Base-by-base conservation (phyloP, 805 yeast genomes). In the Starmerella kuoi region DNA sequence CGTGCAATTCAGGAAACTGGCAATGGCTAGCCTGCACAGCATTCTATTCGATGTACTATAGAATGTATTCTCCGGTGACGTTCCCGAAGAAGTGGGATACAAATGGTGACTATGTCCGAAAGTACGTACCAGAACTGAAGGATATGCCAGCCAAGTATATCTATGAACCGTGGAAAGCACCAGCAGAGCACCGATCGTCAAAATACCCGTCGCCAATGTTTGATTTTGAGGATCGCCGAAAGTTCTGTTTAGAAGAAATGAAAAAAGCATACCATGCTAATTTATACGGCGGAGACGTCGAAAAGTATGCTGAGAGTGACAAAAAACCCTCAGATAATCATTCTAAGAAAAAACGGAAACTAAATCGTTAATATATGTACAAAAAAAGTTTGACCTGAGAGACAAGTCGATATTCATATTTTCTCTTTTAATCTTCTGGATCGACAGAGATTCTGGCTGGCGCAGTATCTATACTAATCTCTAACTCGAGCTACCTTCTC, bases 401-500 rank as follows among this genome's bases (percentile, higher is more conserved):
- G n/a, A n/a, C n/a, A n/a, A n/a, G n/a, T n/a, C n/a, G n/a, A n/a
- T n/a, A n/a, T n/a, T n/a, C n/a, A n/a, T n/a, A n/a, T n/a, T n/a
- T n/a, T n/a, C n/a, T n/a, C n/a, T n/a, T n/a, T n/a, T n/a, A n/a
- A n/a, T n/a, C n/a, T n/a, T n/a, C n/a, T n/a, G n/a, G n/a, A n/a
- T n/a, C n/a, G n/a, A n/a, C n/a, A n/a, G n/a, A n/a, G n/a, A n/a
- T n/a, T n/a, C n/a, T n/a, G n/a, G n/a, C n/a, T n/a, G n/a, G n/a
- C n/a, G n/a, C n/a, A n/a, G n/a, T n/a, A n/a, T n/a, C n/a, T n/a
- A n/a, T n/a, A n/a, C n/a, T n/a, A n/a, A n/a, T n/a, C n/a, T n/a
- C n/a, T n/a, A n/a, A n/a, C n/a, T n/a, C n/a, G n/a, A n/a, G n/a
- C 57, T 63, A 79, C 53, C 85, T 75, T 21, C 82, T 77, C 57